These are phyloP conservation scores for Alternaria ventricosa DNA, from an alignment of 2,329 filamentous ascomycete species.

Conservation along the genomic window DNA sequence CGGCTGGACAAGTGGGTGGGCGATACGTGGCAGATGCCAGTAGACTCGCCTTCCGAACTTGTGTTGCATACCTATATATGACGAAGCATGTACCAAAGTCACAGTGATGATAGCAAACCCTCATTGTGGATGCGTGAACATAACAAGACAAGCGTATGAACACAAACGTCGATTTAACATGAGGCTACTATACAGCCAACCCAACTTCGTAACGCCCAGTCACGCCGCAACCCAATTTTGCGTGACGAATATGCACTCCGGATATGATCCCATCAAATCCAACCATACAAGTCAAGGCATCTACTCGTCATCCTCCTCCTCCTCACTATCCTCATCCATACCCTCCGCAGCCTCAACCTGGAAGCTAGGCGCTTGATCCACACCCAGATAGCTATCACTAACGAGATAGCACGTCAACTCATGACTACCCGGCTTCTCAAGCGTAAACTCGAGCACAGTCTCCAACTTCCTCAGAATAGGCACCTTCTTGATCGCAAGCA, in stretches of 20 bases:
- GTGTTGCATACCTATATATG: too few species aligned
- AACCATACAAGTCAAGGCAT: neutral
- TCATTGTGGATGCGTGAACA: too few species aligned
- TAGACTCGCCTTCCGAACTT: too few species aligned
- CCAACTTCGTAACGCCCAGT: neutral
- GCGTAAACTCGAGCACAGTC: conserved; percentile 84
- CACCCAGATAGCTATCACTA: conserved; percentile 95
- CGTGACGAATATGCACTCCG: neutral
- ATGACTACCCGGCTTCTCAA: conserved; percentile 83
- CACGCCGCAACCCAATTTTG: neutral
- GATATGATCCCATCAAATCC: neutral
- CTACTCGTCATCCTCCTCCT: conserved; percentile 66
- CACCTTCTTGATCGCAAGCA: conserved; percentile 93
- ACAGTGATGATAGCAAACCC: too few species aligned
- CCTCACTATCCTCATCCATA: conserved; percentile 92
- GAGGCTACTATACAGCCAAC: conserved; percentile 1
- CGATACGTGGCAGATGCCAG: too few species aligned
- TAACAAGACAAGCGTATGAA: neutral
- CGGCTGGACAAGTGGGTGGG: too few species aligned
- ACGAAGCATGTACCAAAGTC: too few species aligned
- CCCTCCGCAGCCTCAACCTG: conserved; percentile 85
- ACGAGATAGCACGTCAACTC: conserved; percentile 91
- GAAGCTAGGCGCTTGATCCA: conserved; percentile 94
- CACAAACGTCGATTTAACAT: neutral
- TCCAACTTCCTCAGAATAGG: conserved; percentile 82